Evolutionary conservation across 306 rosid species (phyloP), one percentile per base, ranked within the genome.

Genomic region (Potentilla sterilis): DNA sequence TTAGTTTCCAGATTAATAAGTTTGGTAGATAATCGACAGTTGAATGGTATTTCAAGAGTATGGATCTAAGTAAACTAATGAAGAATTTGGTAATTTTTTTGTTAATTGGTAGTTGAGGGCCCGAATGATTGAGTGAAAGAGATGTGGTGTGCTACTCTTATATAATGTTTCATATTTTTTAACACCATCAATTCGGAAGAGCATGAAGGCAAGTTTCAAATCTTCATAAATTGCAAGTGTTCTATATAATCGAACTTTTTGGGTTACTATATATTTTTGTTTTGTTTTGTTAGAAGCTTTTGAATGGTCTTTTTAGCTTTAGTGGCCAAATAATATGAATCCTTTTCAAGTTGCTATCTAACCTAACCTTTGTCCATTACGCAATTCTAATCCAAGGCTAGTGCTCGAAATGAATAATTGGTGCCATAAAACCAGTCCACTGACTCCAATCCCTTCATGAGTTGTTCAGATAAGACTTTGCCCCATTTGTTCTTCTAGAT

Each of bases 361-460:
- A 57, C 68, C 43, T 57, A 54, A 40, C 76, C 49, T 21, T 38
- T 54, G 48, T 40, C 38, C 76, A 41, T 24, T 41, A 22, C 67
- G 54, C 67, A 73, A 57, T 73, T 59, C 32, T n/a, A n/a, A 67
- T n/a, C 41, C 7, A 37, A 62, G 67, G 21, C 47, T 22, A 40
- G n/a, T 73, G 77, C 77, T 43, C 2, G 1, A 42, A 73, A 58
- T 42, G 77, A 73, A 37, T 47, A 47, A 47, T 47, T 41, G 40
- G 67, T 21, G 54, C 16, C 67, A 22, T 32, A 38, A 54, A 54
- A 42, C 63, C 40, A 52, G 5, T 37, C 28, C 28, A 28, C 28
- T 28, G n/a, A 47, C 2, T 32, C 44, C 38, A 57, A 41, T 24
- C 51, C 22, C 47, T 58, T 3, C 43, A 43, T 1, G 13, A 38